Evolutionary conservation across 2,329 filamentous ascomycete genomes (phyloP).

Genomic region (Ascocoryne sarcoides): DNA sequence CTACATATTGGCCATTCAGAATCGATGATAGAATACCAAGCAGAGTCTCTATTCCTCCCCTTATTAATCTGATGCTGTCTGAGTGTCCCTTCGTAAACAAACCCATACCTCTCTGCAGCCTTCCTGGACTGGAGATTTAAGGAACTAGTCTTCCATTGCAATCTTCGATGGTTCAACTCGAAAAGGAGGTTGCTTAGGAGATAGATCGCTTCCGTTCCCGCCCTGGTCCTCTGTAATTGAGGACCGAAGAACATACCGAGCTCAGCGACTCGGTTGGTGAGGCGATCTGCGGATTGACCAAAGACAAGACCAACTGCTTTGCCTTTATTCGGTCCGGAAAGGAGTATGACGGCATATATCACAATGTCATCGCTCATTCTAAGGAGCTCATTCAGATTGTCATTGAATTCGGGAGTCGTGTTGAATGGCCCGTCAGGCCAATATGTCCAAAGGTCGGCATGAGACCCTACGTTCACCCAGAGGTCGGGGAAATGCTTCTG

Average conservation of each 20-base stretch:
- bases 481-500: constrained; percentile 8
- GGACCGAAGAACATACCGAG: constrained; percentile 39
- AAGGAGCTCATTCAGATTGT: constrained; percentile 4
- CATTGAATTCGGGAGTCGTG: constrained; percentile 4
- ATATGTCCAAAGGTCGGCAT: constrained; percentile 9
- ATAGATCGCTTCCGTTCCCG: constrained; percentile 48
- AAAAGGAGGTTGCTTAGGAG: no score
- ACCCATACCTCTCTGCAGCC: constrained; percentile 48
- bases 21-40: constrained; percentile 49
- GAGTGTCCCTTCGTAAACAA: constrained; percentile 48
- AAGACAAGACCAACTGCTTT: constrained; percentile 8
- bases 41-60: constrained; percentile 45
- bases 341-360: constrained; percentile 5
- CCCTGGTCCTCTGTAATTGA: constrained; percentile 40
- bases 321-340: constrained; percentile 6
- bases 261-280: constrained; percentile 10
- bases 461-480: constrained; percentile 4
- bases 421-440: constrained; percentile 8
- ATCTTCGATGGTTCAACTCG: constrained; percentile 46
- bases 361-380: constrained; percentile 3
- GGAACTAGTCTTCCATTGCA: constrained; percentile 54
- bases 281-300: constrained; percentile 4
- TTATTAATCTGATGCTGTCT: constrained; percentile 51
- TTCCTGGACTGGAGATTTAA: constrained; percentile 43
- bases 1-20: constrained; percentile 46